phyloP scores from a whole-genome alignment of 352 stramenopile species.

The Phytophthora pinifolia region DNA sequence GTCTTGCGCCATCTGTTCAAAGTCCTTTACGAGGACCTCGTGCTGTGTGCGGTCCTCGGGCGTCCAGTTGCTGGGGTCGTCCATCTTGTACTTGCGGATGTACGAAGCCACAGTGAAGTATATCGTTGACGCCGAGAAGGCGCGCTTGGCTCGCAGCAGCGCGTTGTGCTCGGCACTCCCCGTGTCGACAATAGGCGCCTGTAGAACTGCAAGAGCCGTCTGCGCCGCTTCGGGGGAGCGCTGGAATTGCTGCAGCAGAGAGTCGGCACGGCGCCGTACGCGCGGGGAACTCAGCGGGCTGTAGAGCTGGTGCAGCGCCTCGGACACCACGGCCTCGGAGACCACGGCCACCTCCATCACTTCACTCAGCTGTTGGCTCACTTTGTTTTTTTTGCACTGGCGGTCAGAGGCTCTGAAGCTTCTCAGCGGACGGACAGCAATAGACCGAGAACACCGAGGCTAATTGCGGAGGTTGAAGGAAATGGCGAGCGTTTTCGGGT shows the following conservation, averaged over 20 bases:
- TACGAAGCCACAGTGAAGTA: slow-evolving; percentile 71
- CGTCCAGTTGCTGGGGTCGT: slow-evolving; percentile 54
- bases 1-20: slow-evolving; percentile 61
- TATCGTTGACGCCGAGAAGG: slow-evolving; percentile 70
- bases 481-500: not conserved
- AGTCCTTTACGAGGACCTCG: slow-evolving; percentile 58
- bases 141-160: slow-evolving; percentile 51
- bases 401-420: not conserved
- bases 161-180: slow-evolving; percentile 29
- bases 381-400: slow-evolving; percentile 15
- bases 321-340: slow-evolving; percentile 39
- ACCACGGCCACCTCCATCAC: slow-evolving; percentile 47
- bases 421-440: slow-evolving; percentile 15
- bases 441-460: slow-evolving; percentile 11
- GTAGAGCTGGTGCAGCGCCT: slow-evolving; percentile 76
- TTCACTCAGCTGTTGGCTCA: slow-evolving; percentile 5
- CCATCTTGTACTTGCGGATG: slow-evolving; percentile 73
- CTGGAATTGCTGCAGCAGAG: slow-evolving; percentile 74
- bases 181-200: slow-evolving; percentile 44
- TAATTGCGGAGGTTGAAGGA: slow-evolving; percentile 1
- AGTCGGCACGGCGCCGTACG: slow-evolving; percentile 71
- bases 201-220: slow-evolving; percentile 57
- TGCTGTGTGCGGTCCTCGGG: slow-evolving; percentile 52
- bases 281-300: slow-evolving; percentile 64
- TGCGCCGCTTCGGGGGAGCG: slow-evolving; percentile 63